Evolutionary conservation across 23 red algal genomes (phyloP).

Genomic region (Gracilaria caudata): DNA sequence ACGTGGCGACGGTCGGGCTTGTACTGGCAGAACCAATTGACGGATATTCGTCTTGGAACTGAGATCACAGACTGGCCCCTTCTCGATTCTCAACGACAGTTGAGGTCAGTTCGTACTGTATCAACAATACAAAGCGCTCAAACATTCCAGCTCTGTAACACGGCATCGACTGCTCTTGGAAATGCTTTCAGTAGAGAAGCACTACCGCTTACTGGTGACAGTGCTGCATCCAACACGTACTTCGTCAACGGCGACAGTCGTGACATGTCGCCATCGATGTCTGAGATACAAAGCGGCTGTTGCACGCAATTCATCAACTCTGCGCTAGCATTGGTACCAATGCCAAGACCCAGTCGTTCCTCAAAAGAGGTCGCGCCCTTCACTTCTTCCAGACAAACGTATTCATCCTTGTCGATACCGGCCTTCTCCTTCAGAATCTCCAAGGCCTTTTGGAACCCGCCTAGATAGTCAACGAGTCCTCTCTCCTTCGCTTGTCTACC

Average conservation of each 20-base stretch:
- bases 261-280: conserved; percentile 42
- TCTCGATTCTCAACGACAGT: too few relatives aligned
- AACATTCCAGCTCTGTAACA: neutral
- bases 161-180: neutral
- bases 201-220: conserved; percentile 27
- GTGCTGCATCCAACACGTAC: conserved; percentile 16
- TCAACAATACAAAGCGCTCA: neutral
- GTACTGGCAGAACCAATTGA: too few relatives aligned
- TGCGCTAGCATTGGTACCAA: neutral
- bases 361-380: neutral
- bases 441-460: conserved; percentile 77
- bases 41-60: too few relatives aligned
- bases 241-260: conserved; percentile 50
- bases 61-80: too few relatives aligned
- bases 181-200: neutral
- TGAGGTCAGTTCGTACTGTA: too few relatives aligned
- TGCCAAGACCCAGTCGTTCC: conserved; percentile 34
- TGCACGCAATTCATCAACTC: conserved; percentile 4
- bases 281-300: conserved; percentile 56
- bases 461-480: conserved; percentile 85
- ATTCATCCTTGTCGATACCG: conserved; percentile 47
- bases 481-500: conserved; percentile 81
- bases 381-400: conserved; percentile 55
- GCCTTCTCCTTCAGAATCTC: conserved; percentile 74
- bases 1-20: too few relatives aligned